Percentiles rank a stretch among this genome's conserved stretches.
Conservation (phyloP, 139 green algal species). For the Haematococcus lacustris region DNA sequence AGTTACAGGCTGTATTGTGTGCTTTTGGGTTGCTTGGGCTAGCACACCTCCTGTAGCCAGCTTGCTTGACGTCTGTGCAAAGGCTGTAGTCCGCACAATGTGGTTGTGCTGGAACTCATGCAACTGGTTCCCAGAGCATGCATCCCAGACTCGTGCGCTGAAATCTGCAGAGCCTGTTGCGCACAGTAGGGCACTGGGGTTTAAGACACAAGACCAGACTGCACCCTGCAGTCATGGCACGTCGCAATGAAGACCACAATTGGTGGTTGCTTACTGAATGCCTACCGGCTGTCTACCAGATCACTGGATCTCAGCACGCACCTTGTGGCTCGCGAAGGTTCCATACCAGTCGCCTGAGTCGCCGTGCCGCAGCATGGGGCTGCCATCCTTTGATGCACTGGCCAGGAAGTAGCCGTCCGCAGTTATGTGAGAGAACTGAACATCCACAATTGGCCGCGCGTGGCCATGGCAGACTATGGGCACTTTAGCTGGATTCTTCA, state of each 20-base stretch:
- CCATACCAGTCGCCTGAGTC: conserved; percentile 96
- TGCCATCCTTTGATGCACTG: conserved; percentile 91
- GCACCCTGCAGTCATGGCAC: conserved; percentile 51
- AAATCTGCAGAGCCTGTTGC: conserved; percentile 95
- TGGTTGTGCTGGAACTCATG: conserved; percentile 86
- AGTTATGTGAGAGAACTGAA: conserved; percentile 82
- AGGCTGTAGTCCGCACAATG: conserved; percentile 85
- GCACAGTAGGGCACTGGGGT: conserved; percentile 73
- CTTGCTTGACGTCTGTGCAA: conserved; percentile 41
- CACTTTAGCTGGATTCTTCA: conserved; percentile 1
- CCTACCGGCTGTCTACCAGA: not conserved
- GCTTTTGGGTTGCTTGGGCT: too few species aligned
- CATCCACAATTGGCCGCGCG: conserved; percentile 86
- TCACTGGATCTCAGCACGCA: conserved; percentile 6
- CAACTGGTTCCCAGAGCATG: conserved; percentile 82
- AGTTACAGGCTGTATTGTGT: too few species aligned
- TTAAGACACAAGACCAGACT: conserved; percentile 91
- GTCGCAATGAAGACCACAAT: not conserved
- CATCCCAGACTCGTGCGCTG: conserved; percentile 89
- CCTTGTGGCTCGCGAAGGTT: conserved; percentile 97
- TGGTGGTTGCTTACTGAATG: not conserved
- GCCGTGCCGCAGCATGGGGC: conserved; percentile 94
- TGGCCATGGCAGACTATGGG: conserved; percentile 91
- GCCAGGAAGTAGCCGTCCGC: conserved; percentile 94
- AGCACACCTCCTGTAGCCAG: conserved; percentile 74